Evolutionary conservation across 1,284 basidiomycete species (phyloP), one percentile per base, ranked within the genome.

Genomic region (Exobasidium rhododendri): DNA sequence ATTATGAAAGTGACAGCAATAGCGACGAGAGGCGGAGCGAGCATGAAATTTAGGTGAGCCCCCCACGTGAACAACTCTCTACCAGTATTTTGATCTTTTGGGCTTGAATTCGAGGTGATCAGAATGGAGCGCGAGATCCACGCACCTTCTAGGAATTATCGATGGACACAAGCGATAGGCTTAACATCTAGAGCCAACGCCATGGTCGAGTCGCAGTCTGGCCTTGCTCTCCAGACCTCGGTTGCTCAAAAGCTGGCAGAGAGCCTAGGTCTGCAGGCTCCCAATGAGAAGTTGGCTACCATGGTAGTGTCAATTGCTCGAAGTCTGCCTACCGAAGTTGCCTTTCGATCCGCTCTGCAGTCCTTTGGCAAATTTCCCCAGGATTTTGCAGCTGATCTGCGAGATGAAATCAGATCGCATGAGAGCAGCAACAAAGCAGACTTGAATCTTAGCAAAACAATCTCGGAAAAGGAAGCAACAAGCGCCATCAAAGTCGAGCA

Each of bases 361-460:
- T 83, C 87, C 30, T 94, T 94, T 82, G 91, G 91, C 78, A 89
- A 91, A 57, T 45, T 40, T 57, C 46, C 20, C 24, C 35, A 11
- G 32, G n/a, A 22, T 6, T 24, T 31, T 22, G 24, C 11, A 31
- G 24, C 40, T 44, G 46, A 35, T 49, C 40, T 14, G 49, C 46
- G 47, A 40, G 0, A n/a, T 54, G 56, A 20, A 56, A 32, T 62
- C 14, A 31, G 20, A 20, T 26, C 35, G 17, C 35, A 40, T 40
- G 35, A 40, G 17, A 40, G 35, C 17, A 40, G 17, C 35, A 40
- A 40, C 17, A 17, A 24, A 26, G 26, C 49, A 28, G 45, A 43
- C 5, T 45, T 40, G 29, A 29, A 17, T 20, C 31, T 51, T 51
- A 64, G 54, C 29, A 63, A 52, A 55, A 24, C 59, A 2, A 40